Evolutionary conservation across 192 early-diverging fungal species (phyloP).

Genomic region (Gonapodya prolifera): DNA sequence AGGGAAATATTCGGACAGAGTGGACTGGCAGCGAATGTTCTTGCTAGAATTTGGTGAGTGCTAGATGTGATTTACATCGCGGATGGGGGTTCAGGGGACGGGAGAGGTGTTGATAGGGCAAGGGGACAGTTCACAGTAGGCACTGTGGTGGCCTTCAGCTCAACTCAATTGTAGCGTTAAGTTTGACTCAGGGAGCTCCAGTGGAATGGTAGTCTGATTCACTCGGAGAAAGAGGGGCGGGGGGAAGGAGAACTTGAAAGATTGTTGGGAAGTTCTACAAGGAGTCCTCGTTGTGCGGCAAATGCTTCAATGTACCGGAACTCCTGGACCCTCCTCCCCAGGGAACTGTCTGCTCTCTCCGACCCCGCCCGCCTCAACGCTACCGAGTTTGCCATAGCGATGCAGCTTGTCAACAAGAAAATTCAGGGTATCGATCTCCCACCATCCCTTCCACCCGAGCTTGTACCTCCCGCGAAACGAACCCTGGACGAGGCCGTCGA

Average conservation of each 20-base stretch:
- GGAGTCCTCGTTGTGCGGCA: too few species aligned
- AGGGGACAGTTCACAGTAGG: too few species aligned
- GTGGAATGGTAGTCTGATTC: not conserved
- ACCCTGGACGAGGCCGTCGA: constrained; percentile 48
- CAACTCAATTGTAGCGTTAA: too few species aligned
- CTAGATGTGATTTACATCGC: not conserved
- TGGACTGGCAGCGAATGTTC: constrained; percentile 49
- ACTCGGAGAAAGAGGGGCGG: not conserved
- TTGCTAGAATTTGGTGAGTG: constrained; percentile 64
- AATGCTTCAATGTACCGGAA: too few species aligned
- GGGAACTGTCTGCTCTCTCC: constrained; percentile 64
- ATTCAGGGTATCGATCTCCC: constrained; percentile 75
- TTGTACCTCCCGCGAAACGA: constrained; percentile 74
- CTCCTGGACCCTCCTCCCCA: constrained; percentile 10
- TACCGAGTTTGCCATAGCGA: constrained; percentile 93
- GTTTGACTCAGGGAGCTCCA: constrained; percentile 5
- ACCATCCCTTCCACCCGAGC: constrained; percentile 58
- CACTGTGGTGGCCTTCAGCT: too few species aligned
- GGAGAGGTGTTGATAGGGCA: too few species aligned
- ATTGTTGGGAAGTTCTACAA: not conserved
- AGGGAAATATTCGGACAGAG: constrained; percentile 60
- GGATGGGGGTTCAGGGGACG: too few species aligned
- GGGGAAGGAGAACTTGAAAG: not conserved
- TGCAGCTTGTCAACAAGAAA: constrained; percentile 89
- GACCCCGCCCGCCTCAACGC: constrained; percentile 78